These are phyloP conservation scores for Tremellales sp. DNA, from an alignment of 1,284 basidiomycete genomes.

Conservation along the genomic window DNA sequence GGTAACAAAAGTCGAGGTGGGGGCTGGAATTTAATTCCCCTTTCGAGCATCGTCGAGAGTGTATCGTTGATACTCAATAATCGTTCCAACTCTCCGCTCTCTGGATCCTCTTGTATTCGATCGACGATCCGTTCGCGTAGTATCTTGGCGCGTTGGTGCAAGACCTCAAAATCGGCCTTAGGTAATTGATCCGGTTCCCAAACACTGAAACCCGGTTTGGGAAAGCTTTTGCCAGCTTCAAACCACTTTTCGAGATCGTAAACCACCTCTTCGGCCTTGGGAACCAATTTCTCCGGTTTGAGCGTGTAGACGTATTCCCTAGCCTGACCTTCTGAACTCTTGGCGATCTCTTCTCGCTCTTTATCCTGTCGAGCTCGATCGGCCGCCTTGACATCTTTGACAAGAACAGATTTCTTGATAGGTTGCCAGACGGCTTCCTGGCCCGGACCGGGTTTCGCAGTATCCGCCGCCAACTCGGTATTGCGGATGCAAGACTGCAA, in stretches of 20 bases:
- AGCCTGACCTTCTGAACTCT: conserved; percentile 40
- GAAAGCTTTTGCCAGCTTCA: conserved; percentile 15
- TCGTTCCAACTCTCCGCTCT: conserved; percentile 59
- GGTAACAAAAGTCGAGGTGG: conserved; percentile 38
- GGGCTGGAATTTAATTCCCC: conserved; percentile 35
- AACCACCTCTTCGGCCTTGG: conserved; percentile 53
- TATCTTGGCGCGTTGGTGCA: conserved; percentile 55
- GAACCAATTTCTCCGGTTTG: conserved; percentile 57
- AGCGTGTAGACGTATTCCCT: conserved; percentile 44
- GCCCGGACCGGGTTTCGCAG: conserved; percentile 10
- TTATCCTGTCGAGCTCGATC: conserved; percentile 41
- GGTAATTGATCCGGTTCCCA: conserved; percentile 46
- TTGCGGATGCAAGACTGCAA: conserved; percentile 74
- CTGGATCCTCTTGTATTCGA: conserved; percentile 59
- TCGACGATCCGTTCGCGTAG: conserved; percentile 59
- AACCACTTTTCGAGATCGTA: conserved; percentile 41
- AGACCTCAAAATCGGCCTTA: conserved; percentile 33
- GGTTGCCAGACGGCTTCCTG: conserved; percentile 50
- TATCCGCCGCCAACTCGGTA: conserved; percentile 59
- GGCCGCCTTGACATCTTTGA: conserved; percentile 47
- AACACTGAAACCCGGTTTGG: conserved; percentile 12
- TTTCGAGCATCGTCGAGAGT: conserved; percentile 54
- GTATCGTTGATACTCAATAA: conserved; percentile 69
- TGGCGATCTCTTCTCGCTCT: conserved; percentile 32
- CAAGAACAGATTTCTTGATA: conserved; percentile 51